Evolutionary conservation across 2,329 filamentous ascomycete species (phyloP).

Genomic region (Colletotrichum sp.): DNA sequence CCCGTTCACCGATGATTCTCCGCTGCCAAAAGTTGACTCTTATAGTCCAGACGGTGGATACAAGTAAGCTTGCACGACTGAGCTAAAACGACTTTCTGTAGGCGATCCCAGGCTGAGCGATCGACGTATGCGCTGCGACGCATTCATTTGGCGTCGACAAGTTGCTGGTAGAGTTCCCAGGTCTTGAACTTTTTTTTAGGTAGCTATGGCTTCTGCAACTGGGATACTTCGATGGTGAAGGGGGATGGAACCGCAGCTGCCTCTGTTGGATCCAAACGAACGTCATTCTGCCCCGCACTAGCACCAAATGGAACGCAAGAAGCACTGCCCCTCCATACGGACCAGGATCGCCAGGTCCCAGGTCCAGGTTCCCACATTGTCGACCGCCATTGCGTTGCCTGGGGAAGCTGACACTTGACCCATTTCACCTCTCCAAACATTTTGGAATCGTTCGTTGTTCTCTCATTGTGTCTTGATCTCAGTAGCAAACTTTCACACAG

Average conservation of each 20-base stretch:
- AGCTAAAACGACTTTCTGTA: background rate
- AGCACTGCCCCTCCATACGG: slow-evolving; percentile 17
- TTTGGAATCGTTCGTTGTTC: background rate
- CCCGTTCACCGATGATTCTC: background rate
- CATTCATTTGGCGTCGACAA: background rate
- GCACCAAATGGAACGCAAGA: background rate
- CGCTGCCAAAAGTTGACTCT: background rate
- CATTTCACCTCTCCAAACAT: background rate
- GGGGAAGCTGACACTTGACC: background rate
- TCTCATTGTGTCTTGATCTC: background rate
- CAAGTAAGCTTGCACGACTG: background rate
- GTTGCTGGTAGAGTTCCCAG: background rate
- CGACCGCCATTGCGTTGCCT: slow-evolving; percentile 20
- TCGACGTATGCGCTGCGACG: background rate
- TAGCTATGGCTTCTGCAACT: background rate
- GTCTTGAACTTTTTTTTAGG: background rate
- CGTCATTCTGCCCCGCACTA: slow-evolving; percentile 22
- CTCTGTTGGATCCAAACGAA: background rate
- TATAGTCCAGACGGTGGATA: background rate
- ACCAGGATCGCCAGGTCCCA: background rate
- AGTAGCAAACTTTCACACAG: background rate
- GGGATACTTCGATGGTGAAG: background rate
- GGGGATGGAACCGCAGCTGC: background rate
- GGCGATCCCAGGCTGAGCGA: background rate
- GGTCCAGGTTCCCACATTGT: slow-evolving; percentile 13